phyloP scores from a whole-genome alignment of 805 yeast species.

The Lachancea lanzarotensis region DNA sequence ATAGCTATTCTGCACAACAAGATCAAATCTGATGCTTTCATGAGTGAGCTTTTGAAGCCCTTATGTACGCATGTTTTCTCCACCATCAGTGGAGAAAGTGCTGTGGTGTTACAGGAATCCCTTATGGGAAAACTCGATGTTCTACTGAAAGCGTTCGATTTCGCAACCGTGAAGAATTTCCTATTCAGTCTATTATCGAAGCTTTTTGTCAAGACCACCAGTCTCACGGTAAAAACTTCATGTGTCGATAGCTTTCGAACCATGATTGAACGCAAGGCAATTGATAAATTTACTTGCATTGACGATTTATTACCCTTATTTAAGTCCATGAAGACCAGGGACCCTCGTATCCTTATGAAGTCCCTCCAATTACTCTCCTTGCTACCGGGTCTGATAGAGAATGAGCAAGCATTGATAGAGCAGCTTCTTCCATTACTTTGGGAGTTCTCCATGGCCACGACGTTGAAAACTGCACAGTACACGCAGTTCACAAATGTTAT shows the following conservation, averaged over 20 bases:
- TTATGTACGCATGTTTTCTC: constrained; percentile 23
- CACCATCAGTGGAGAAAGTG: constrained; percentile 17
- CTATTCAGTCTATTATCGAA: constrained; percentile 67
- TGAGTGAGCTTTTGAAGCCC: constrained; percentile 28
- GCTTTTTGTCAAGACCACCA: constrained; percentile 77
- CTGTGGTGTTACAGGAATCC: constrained; percentile 43
- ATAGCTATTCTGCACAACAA: constrained; percentile 42
- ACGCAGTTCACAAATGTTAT: constrained; percentile 34
- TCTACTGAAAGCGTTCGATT: constrained; percentile 47
- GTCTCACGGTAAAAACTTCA: constrained; percentile 67
- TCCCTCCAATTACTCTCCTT: constrained; percentile 40
- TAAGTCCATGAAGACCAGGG: constrained; percentile 68
- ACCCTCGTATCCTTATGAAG: constrained; percentile 52
- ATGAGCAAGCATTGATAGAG: constrained; percentile 45
- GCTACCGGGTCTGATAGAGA: constrained; percentile 36
- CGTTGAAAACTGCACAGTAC: constrained; percentile 39
- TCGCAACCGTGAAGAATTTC: constrained; percentile 63
- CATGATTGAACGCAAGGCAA: constrained; percentile 50
- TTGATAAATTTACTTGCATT: constrained; percentile 63
- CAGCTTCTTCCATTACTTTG: constrained; percentile 49
- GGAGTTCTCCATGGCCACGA: constrained; percentile 42
- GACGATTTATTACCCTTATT: constrained; percentile 81
- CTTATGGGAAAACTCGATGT: constrained; percentile 40
- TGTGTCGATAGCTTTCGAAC: constrained; percentile 55
- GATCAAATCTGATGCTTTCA: constrained; percentile 47